Evolutionary conservation across 345 rosid genomes (phyloP), one percentile per base, ranked within the genome.

Genomic region (Hypericum androsaemum): DNA sequence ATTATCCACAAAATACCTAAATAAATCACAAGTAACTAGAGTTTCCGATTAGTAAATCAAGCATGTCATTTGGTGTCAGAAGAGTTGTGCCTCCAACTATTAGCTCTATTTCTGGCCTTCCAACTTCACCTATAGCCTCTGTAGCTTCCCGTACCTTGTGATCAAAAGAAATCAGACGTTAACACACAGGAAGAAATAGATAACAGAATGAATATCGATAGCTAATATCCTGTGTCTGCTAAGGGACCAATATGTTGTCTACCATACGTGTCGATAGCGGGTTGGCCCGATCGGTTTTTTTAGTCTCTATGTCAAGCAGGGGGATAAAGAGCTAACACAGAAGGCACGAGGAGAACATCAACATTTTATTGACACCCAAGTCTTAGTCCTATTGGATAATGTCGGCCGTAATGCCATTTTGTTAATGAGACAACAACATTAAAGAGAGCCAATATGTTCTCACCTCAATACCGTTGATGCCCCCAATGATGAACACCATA

Each of bases 81-180:
- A 90, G 78, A n/a, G 95, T 87, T 16, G 98, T 87, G 71, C 98
- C 98, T 6, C 98, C 98, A 15, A 78, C 65, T 58, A 87, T 71
- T 70, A 84, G 45, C 45, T 78, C 85, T 43, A 81, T 52, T 49
- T 90, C 95, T 1, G 96, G 95, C 71, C 86, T 80, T 62, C 92
- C 88, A 39, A 82, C 75, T 64, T 84, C 95, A 2, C 88, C 66
- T 37, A 87, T 65, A 17, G 92, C 89, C 73, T 90, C 96, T 60
- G 77, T 81, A 37, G 73, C 87, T 79, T 87, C 96, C 8, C 74
- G 71, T 49, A 79, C 90, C 96, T 90, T 51, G 46, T 15, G 37
- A 53, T 4, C 7, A 7, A 35, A 40, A 7, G 1, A 12, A 11
- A 10, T 10, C 8, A 15, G 45, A 56, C 37, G 9, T 46, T 7